phyloP scores from a whole-genome alignment of 352 stramenopile genomes.

The Phytopythium chamaehyphon region DNA sequence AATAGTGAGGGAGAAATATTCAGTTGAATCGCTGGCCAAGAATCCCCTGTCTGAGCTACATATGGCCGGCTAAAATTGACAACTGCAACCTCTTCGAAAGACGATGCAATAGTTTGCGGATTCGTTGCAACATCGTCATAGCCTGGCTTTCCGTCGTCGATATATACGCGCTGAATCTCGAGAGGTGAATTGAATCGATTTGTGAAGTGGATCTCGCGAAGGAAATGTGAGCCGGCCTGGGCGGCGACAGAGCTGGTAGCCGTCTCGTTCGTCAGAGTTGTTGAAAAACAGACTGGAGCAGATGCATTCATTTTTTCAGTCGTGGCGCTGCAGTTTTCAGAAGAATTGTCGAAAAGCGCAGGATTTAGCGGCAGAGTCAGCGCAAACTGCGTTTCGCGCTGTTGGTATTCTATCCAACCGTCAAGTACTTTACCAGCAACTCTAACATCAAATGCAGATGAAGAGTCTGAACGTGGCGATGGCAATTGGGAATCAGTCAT shows the following conservation, averaged over 20 bases:
- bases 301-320: background rate
- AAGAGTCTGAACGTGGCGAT: background rate
- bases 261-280: conserved; percentile 5
- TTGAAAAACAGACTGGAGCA: conserved; percentile 2
- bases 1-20: conserved; percentile 14
- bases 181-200: conserved; percentile 42
- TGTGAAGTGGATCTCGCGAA: conserved; percentile 18
- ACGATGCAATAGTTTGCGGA: background rate
- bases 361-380: conserved; percentile 18
- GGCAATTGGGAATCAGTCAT: too few relatives aligned
- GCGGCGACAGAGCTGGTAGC: conserved; percentile 5
- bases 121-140: background rate
- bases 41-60: conserved; percentile 12
- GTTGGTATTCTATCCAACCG: conserved; percentile 21
- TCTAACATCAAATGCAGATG: conserved; percentile 10
- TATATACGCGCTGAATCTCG: conserved; percentile 40
- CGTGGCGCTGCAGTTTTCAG: background rate
- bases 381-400: conserved; percentile 30
- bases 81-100: conserved; percentile 21
- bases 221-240: conserved; percentile 15
- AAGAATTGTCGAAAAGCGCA: conserved; percentile 8
- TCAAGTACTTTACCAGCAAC: conserved; percentile 23
- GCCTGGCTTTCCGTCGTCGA: conserved; percentile 5
- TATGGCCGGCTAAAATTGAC: conserved; percentile 21
- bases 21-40: conserved; percentile 28